Evolutionary conservation across 2,329 filamentous ascomycete genomes (phyloP).

Genomic region (Furcasterigmium sp.): DNA sequence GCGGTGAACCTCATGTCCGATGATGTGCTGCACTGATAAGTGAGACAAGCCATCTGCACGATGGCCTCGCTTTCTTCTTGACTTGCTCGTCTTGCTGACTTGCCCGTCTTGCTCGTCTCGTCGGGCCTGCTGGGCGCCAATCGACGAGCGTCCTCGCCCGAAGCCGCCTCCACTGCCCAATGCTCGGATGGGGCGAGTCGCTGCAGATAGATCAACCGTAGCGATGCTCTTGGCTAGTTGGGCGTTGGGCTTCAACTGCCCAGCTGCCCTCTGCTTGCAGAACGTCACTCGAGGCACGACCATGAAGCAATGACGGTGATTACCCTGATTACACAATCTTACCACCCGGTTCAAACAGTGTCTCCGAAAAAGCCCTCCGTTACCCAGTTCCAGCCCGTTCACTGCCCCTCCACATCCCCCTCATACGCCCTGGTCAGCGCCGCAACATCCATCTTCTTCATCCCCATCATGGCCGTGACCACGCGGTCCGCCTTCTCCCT

Average conservation of each 20-base stretch:
- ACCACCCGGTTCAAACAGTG: no score
- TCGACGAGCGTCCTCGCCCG: neutral
- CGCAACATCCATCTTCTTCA: conserved; percentile 37
- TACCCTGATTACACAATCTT: no score
- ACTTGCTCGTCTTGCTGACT: no score
- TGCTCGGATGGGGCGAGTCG: neutral
- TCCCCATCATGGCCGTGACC: conserved; percentile 30
- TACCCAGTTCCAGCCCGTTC: no score
- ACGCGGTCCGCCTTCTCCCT: conserved; percentile 23
- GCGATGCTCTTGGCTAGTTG: neutral
- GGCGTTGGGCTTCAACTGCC: neutral
- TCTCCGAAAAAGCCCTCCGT: no score
- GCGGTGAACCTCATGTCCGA: no score
- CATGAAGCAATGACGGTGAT: no score
- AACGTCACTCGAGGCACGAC: no score
- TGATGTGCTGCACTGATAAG: no score
- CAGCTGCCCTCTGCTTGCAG: neutral
- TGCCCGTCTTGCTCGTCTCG: no score
- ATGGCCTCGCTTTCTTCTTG: no score
- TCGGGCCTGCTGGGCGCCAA: neutral
- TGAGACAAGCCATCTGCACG: no score
- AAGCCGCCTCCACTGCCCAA: neutral
- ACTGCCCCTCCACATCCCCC: conserved; percentile 4
- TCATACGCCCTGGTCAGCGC: conserved; percentile 28
- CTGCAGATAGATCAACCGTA: neutral